A percentile compares a stretch with the other conserved stretches of the same genome.
phyloP scores from a whole-genome alignment of 345 rosid genomes.

The Eucalyptus tenuipes region DNA sequence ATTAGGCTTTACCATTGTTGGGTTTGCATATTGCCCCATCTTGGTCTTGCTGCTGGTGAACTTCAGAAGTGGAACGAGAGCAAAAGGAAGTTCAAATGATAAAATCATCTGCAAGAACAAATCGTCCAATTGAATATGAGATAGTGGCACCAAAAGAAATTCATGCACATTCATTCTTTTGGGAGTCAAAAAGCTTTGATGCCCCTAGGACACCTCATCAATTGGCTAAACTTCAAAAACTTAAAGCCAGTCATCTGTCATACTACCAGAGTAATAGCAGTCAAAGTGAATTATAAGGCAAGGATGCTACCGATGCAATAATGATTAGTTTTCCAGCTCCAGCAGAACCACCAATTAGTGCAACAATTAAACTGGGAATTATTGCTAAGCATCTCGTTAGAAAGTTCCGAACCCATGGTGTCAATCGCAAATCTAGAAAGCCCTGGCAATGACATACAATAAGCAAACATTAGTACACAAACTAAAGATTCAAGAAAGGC shows the following conservation, averaged over 20 bases:
- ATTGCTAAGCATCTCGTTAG: slow-evolving; percentile 86
- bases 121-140: not conserved
- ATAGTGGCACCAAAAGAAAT: not conserved
- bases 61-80: slow-evolving; percentile 86
- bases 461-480: not conserved
- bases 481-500: not conserved
- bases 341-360: slow-evolving; percentile 80
- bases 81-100: slow-evolving; percentile 93
- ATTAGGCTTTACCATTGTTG: slow-evolving; percentile 27
- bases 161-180: not conserved
- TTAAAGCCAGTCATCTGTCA: not conserved
- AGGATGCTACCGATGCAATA: slow-evolving; percentile 63
- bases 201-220: not conserved
- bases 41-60: slow-evolving; percentile 82
- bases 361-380: slow-evolving; percentile 85
- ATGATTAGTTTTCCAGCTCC: slow-evolving; percentile 89
- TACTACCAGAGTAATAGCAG: not conserved
- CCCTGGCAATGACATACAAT: slow-evolving; percentile 22
- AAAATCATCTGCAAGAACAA: slow-evolving; percentile 62
- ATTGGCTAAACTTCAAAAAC: not conserved
- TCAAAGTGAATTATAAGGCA: not conserved
- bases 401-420: slow-evolving; percentile 79
- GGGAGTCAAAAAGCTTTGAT: not conserved
- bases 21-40: slow-evolving; percentile 71
- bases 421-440: slow-evolving; percentile 65